These are phyloP conservation scores for Colletotrichum sp. DNA, from an alignment of 2,329 filamentous ascomycete genomes.

Conservation along the genomic window DNA sequence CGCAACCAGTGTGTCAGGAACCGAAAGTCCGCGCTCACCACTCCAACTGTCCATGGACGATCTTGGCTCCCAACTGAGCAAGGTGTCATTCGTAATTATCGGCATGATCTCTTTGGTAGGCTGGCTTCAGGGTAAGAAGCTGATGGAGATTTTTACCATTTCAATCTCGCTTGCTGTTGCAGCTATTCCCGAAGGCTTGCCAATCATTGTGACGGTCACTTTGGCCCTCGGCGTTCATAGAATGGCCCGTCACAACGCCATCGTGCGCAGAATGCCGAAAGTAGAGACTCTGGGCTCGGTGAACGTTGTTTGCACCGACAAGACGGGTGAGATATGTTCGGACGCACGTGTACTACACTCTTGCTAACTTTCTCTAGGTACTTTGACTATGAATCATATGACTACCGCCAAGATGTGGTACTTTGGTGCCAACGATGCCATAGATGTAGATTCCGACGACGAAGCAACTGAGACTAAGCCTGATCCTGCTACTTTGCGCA, in stretches of 20 bases:
- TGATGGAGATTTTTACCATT: slow-evolving; percentile 96
- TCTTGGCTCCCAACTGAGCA: slow-evolving; percentile 94
- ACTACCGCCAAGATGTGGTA: slow-evolving; percentile 97
- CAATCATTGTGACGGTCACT: slow-evolving; percentile 98
- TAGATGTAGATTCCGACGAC: slow-evolving; percentile 61
- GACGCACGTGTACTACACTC: not conserved
- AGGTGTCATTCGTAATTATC: slow-evolving; percentile 95
- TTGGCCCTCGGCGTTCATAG: slow-evolving; percentile 92
- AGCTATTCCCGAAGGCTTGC: slow-evolving; percentile 93
- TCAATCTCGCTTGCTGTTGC: slow-evolving; percentile 96
- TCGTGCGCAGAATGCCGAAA: slow-evolving; percentile 93
- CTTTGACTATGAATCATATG: slow-evolving; percentile 97
- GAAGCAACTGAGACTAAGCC: slow-evolving; percentile 62
- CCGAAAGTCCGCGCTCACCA: slow-evolving; percentile 92
- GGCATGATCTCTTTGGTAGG: slow-evolving; percentile 91
- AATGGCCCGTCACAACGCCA: slow-evolving; percentile 95
- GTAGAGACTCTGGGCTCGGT: slow-evolving; percentile 98
- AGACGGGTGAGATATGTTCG: slow-evolving; percentile 69
- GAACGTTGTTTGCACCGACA: slow-evolving; percentile 99
- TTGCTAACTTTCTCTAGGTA: slow-evolving; percentile 57
- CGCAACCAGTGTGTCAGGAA: slow-evolving; percentile 90
- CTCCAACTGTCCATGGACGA: slow-evolving; percentile 96
- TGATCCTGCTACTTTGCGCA: slow-evolving; percentile 76
- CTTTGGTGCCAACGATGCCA: slow-evolving; percentile 68
- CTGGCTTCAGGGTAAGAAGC: slow-evolving; percentile 84